These are phyloP conservation scores for Colletotrichum sansevieriae DNA, from an alignment of 2,329 filamentous ascomycete species.

Conservation along the genomic window DNA sequence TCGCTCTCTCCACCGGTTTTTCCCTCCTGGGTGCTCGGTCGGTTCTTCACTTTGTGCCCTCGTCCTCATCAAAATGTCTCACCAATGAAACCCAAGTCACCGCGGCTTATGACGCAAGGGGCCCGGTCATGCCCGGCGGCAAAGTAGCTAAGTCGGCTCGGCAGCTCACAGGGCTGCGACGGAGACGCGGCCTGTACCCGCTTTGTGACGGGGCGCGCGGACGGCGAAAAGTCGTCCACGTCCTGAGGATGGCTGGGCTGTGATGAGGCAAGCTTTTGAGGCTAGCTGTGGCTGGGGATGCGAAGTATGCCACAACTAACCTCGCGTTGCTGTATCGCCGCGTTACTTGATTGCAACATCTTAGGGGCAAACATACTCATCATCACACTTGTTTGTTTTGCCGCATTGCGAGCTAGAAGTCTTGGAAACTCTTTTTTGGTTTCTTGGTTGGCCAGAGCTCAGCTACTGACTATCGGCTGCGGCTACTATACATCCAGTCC, in stretches of 20 bases:
- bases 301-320: slow-evolving; percentile 31
- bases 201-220: slow-evolving; percentile 31
- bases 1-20: too few relatives aligned
- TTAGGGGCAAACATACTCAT: not conserved
- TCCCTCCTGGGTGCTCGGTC: not conserved
- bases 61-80: slow-evolving; percentile 25
- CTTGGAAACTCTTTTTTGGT: slow-evolving; percentile 1
- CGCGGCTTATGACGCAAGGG: slow-evolving; percentile 37
- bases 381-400: slow-evolving; percentile 5
- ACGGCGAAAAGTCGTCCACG: slow-evolving; percentile 21
- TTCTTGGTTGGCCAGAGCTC: slow-evolving; percentile 19
- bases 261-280: slow-evolving; percentile 15
- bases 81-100: slow-evolving; percentile 27
- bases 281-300: slow-evolving; percentile 33
- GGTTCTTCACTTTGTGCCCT: not conserved
- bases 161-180: slow-evolving; percentile 33
- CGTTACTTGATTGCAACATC: slow-evolving; percentile 8
- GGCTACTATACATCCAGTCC: slow-evolving; percentile 26
- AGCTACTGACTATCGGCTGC: slow-evolving; percentile 11
- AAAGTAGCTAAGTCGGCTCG: slow-evolving; percentile 36
- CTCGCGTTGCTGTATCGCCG: not conserved
- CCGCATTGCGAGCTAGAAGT: not conserved
- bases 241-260: slow-evolving; percentile 27
- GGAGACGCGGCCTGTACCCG: slow-evolving; percentile 39
- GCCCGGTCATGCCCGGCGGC: slow-evolving; percentile 31